Base-by-base conservation (phyloP, 441 rosid genomes). In the Croton setiger region DNA sequence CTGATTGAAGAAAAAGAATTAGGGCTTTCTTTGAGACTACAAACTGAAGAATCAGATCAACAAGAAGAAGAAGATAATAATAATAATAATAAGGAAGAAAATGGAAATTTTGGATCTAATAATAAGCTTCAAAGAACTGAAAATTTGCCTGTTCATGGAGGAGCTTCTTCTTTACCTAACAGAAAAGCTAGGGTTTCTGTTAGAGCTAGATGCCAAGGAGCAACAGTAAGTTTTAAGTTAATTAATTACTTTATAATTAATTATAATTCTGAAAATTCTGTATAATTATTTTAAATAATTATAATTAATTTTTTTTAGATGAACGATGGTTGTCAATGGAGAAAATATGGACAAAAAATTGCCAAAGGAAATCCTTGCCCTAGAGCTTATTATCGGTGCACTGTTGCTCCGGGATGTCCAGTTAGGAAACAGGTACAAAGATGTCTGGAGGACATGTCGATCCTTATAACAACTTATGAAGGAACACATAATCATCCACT, bases 281-380 rank as follows among this genome's bases (percentile, higher is more conserved):
- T 64, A 15, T 7, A 51, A n/a, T n/a, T 33, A 37, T 4, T 47
- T 47, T 17, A 47, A 0, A 4, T 1, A 47, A 47, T 1, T 37
- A 41, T 2, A 1, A 2, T 14, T 48, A 14, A 49, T 23, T 56
- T 48, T 14, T 37, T 59, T 39, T 57, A 93, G 98, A 86, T 93
- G 92, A 89, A 87, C 73, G 98, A 93, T 78, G 98, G 98, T 11
- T 91, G 98, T 17, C 98, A 94, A 59, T 94, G 98, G 98, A 90
- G 98, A 63, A 91, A 94, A 83, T 94, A 89, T 7, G 98, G 98
- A 10, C 98, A 94, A 76, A 94, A 94, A 81, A 87, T 93, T 4
- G 91, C 98, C 0, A 94, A 94, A 79, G 97, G 96, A 66, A 94
- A 94, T 70, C 97, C 97, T 47, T 94, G 98, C 76, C 98, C 98